A percentile compares a stretch with the other conserved stretches of the same genome.
Evolutionary conservation across 164 flowering plant species (phyloP).

Genomic region (Santalum album): DNA sequence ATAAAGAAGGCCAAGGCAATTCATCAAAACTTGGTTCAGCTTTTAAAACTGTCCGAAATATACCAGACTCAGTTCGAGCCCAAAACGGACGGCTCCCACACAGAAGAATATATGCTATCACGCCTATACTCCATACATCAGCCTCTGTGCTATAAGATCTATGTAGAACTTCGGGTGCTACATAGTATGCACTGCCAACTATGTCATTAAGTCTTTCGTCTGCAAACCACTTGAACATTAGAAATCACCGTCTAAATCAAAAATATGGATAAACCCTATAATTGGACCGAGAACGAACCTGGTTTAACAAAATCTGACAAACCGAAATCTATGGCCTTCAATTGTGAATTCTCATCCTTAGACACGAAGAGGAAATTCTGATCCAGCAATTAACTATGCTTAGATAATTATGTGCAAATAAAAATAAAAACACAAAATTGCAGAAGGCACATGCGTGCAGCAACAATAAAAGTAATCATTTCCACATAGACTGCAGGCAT

Average conservation of each 20-base stretch:
- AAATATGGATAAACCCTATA: neutral
- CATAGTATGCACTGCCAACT: conserved; percentile 68
- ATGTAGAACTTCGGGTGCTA: conserved; percentile 60
- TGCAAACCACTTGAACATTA: conserved; percentile 14
- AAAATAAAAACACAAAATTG: no score
- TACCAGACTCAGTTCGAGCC: conserved; percentile 68
- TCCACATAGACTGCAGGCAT: no score
- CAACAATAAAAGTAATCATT: no score
- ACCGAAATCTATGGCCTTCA: conserved; percentile 74
- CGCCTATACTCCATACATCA: conserved; percentile 64
- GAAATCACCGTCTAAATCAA: neutral
- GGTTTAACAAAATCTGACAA: conserved; percentile 73
- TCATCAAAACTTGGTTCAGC: conserved; percentile 64
- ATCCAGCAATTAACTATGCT: conserved; percentile 18
- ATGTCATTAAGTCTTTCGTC: conserved; percentile 67
- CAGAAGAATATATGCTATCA: conserved; percentile 46
- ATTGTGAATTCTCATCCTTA: conserved; percentile 47
- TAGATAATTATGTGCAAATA: conserved; percentile 9
- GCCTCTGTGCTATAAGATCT: conserved; percentile 49
- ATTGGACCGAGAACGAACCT: conserved; percentile 24
- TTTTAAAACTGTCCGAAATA: conserved; percentile 54
- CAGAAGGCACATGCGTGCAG: no score
- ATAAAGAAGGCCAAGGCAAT: conserved; percentile 56
- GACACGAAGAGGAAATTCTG: conserved; percentile 62
- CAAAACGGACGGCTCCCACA: conserved; percentile 70